Evolutionary conservation across 1,284 basidiomycete genomes (phyloP).

Genomic region (Ceratobasidium sp.): DNA sequence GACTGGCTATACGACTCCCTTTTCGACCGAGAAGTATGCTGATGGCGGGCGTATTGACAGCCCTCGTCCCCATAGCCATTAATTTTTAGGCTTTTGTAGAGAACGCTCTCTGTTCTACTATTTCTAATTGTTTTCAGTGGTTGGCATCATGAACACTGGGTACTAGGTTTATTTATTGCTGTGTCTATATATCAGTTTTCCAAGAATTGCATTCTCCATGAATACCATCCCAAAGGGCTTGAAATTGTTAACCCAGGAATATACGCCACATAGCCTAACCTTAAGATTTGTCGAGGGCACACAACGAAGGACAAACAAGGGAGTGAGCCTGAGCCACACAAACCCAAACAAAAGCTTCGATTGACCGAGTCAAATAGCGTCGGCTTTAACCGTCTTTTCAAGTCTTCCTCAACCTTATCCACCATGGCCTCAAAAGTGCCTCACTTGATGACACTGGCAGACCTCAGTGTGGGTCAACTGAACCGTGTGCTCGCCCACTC

Average conservation of each 20-base stretch:
- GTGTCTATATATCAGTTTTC: slow-evolving; percentile 4
- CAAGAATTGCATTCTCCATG: background rate
- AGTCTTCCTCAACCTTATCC: slow-evolving; percentile 4
- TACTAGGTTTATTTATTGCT: slow-evolving; percentile 23
- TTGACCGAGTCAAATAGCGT: slow-evolving; percentile 19
- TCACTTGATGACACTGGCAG: slow-evolving; percentile 87
- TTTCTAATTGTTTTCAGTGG: background rate
- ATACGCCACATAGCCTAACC: too few species aligned
- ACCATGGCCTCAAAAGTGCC: slow-evolving; percentile 57
- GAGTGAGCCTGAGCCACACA: background rate
- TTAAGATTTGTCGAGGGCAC: too few species aligned
- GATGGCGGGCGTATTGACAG: slow-evolving; percentile 40
- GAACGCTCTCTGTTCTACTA: background rate
- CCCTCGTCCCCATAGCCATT: slow-evolving; percentile 30
- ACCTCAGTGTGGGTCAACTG: slow-evolving; percentile 81
- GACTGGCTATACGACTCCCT: slow-evolving; percentile 5
- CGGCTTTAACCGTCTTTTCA: slow-evolving; percentile 15
- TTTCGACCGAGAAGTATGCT: slow-evolving; percentile 23
- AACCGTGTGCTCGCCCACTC: slow-evolving; percentile 71
- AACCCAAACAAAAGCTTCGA: background rate
- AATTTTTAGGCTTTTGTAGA: background rate
- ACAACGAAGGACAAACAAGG: too few species aligned
- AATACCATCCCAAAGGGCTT: too few species aligned
- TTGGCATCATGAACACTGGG: background rate
- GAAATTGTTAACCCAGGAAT: too few species aligned